A percentile compares a stretch with the other conserved stretches of the same genome.
These are phyloP conservation scores for Rhododendron mucronatum DNA, from an alignment of 148 eudicot species.

Conservation along the genomic window DNA sequence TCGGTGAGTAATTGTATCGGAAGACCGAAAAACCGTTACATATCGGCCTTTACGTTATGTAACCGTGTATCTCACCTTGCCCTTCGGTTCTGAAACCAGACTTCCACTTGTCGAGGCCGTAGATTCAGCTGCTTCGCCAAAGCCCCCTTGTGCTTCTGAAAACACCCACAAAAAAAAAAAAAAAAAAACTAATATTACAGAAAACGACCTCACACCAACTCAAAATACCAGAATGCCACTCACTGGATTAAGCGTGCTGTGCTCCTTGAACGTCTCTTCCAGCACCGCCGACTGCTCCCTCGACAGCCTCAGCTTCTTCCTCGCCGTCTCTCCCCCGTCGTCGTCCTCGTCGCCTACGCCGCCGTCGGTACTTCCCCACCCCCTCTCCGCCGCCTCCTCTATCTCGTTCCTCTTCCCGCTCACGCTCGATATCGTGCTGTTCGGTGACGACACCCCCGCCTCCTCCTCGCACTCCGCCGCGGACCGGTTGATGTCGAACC, in stretches of 20 bases:
- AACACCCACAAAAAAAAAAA: constrained; percentile 7
- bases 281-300: constrained; percentile 61
- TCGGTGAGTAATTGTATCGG: too few species aligned
- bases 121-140: constrained; percentile 61
- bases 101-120: constrained; percentile 77
- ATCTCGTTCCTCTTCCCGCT: constrained; percentile 47
- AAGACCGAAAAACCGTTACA: too few species aligned
- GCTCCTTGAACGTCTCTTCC: constrained; percentile 63
- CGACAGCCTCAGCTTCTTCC: constrained; percentile 62
- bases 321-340: constrained; percentile 37
- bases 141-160: constrained; percentile 59
- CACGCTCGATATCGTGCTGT: constrained; percentile 64
- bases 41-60: too few species aligned
- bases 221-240: constrained; percentile 22
- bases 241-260: constrained; percentile 66
- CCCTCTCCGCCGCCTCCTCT: constrained; percentile 29
- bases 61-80: constrained; percentile 44
- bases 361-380: background rate
- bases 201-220: background rate
- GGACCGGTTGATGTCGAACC: constrained; percentile 33
- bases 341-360: constrained; percentile 37
- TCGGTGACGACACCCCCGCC: constrained; percentile 50
- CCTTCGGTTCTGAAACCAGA: constrained; percentile 87
- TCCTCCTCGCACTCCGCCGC: constrained; percentile 34
- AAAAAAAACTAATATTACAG: background rate